Percentiles rank a stretch among this genome's conserved stretches.
phyloP scores from a whole-genome alignment of 768 basidiomycete genomes.

The Amanita muscaria region DNA sequence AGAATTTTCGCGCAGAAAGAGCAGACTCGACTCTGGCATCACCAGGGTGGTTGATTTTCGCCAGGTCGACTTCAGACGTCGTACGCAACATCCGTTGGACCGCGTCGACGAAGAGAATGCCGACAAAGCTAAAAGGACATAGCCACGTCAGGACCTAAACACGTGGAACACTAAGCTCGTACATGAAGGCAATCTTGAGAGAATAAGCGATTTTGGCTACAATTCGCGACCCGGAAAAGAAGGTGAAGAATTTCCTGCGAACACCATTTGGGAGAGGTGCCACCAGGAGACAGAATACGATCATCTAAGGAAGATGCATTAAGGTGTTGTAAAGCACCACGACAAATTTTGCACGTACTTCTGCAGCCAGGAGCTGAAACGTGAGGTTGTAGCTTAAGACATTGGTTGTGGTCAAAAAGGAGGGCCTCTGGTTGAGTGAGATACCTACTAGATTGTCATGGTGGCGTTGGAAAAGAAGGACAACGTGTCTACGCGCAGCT shows the following conservation, averaged over 20 bases:
- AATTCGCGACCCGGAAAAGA: slow-evolving; percentile 57
- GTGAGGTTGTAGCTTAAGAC: slow-evolving; percentile 63
- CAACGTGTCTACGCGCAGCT: too few relatives aligned
- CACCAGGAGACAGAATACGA: slow-evolving; percentile 77
- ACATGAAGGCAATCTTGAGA: slow-evolving; percentile 94
- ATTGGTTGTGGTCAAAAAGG: slow-evolving; percentile 17
- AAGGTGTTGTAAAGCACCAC: background rate
- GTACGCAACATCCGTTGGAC: slow-evolving; percentile 88
- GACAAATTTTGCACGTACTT: slow-evolving; percentile 29
- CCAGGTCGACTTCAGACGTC: slow-evolving; percentile 59
- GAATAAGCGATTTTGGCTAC: slow-evolving; percentile 85
- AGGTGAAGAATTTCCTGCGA: slow-evolving; percentile 62
- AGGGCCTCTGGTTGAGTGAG: background rate
- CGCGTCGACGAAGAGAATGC: slow-evolving; percentile 82
- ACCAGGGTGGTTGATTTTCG: slow-evolving; percentile 45
- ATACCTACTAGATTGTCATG: slow-evolving; percentile 41
- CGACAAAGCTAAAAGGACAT: slow-evolving; percentile 57
- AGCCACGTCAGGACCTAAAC: background rate
- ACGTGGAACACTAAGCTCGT: slow-evolving; percentile 19
- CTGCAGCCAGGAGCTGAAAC: slow-evolving; percentile 71
- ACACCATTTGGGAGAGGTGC: slow-evolving; percentile 74
- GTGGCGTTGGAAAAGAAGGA: too few relatives aligned
- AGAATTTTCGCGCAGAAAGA: slow-evolving; percentile 88
- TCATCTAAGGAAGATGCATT: slow-evolving; percentile 44
- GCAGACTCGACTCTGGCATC: slow-evolving; percentile 80